Evolutionary conservation across 2,329 filamentous ascomycete species (phyloP), one percentile per base, ranked within the genome.

Genomic region (Sarocladium strictum): DNA sequence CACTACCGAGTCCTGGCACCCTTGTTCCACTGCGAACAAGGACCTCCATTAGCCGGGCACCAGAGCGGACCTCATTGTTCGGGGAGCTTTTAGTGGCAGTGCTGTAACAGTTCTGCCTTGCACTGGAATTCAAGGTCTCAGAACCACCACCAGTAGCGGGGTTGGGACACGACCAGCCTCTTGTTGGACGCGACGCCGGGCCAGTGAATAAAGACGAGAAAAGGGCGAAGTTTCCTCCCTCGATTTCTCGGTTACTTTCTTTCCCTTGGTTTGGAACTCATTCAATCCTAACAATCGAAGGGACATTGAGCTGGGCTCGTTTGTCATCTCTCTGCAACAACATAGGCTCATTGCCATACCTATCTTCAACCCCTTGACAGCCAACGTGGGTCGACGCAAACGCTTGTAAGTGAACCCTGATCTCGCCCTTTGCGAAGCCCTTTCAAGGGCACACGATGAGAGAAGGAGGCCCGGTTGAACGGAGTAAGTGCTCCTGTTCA

Each of bases 111-210:
- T 35, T 14, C 6, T 23, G 47, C 60, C 54, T 56, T 55, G 43
- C 57, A 37, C 57, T 64, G 62, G 62, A 64, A 63, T 64, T 58
- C 56, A 24, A 53, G 45, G 61, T 61, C 57, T 61, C 54, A 54
- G 53, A 53, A 45, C 55, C 27, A 35, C 3, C 24, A 26, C 51
- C 56, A 41, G 24, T 47, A 29, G 55, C 55, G 59, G 56, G 60
- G 60, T 52, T 61, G 57, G 58, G 24, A 51, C 26, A 5, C 27
- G 14, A 35, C 47, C 47, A 51, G 27, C 47, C 47, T 51, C 47
- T 51, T 35, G 26, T 51, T 35, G 11, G 27, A 32, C 47, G 29
- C 47, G 47, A 51, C 47, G 26, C 47, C 21, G 12, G 17, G 5
- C 24, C 6, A 35, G 29, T n/a, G 29, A 35, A 21, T 21, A 51